Evolutionary conservation across 2,329 filamentous ascomycete species (phyloP).

Genomic region (Aureobasidium sp.): DNA sequence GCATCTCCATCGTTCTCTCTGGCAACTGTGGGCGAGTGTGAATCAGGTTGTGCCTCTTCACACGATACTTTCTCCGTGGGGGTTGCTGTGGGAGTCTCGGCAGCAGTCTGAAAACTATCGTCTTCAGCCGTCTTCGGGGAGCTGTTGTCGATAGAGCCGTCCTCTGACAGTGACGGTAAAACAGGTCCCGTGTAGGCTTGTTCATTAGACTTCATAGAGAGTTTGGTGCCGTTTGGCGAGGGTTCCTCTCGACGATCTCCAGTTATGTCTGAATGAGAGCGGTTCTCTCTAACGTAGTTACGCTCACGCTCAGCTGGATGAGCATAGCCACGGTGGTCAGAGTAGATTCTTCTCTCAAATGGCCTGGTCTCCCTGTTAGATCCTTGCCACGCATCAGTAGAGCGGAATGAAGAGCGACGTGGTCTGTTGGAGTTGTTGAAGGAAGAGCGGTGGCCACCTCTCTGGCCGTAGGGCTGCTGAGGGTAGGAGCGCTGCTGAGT

Average conservation of each 20-base stretch:
- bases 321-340: neutral
- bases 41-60: neutral
- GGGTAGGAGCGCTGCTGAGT: neutral
- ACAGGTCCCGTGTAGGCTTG: neutral
- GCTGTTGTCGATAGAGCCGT: neutral
- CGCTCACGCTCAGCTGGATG: neutral
- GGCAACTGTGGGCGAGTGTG: neutral
- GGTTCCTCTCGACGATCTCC: neutral
- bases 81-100: slow-evolving; percentile 19
- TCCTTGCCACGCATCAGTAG: neutral
- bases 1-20: neutral
- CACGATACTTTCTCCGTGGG: neutral
- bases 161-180: neutral
- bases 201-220: neutral
- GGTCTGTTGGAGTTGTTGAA: neutral
- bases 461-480: neutral
- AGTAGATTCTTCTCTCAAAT: neutral
- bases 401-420: neutral
- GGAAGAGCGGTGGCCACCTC: neutral
- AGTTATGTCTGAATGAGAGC: neutral
- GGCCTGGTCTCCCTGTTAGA: neutral
- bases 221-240: neutral
- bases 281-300: neutral
- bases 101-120: slow-evolving; percentile 30
- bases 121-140: slow-evolving; percentile 19